A percentile compares a stretch with the other conserved stretches of the same genome.
Conservation (phyloP, 805 yeast species). For the Yamadazyma kitorensis region DNA sequence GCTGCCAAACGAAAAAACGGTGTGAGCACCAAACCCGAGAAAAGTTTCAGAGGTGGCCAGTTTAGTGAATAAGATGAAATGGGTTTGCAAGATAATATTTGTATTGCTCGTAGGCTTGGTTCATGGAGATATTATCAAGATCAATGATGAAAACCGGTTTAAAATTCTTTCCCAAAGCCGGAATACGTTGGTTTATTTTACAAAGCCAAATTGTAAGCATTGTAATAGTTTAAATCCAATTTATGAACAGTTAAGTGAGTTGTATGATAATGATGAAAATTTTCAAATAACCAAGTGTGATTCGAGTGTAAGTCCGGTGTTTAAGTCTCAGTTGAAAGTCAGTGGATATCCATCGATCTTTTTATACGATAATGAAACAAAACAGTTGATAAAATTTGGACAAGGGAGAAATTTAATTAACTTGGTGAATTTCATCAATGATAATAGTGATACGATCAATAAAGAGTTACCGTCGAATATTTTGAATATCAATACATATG, state of each 20-base stretch:
- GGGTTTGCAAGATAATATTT: no score
- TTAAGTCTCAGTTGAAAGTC: constrained; percentile 39
- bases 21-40: no score
- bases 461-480: constrained; percentile 20
- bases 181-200: constrained; percentile 47
- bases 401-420: constrained; percentile 16
- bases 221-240: constrained; percentile 32
- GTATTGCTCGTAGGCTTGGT: no score
- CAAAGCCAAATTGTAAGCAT: constrained; percentile 35
- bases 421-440: constrained; percentile 21
- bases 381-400: constrained; percentile 34
- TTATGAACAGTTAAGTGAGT: constrained; percentile 37
- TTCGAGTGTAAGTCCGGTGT: constrained; percentile 23
- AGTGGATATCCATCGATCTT: constrained; percentile 49
- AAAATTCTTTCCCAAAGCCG: constrained; percentile 18
- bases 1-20: no score
- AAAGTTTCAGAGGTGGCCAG: no score
- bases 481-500: constrained; percentile 1
- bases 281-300: constrained; percentile 34
- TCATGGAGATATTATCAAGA: constrained; percentile 6
- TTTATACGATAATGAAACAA: constrained; percentile 42
- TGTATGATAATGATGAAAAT: constrained; percentile 36
- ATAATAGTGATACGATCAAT: constrained; percentile 16
- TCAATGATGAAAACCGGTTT: constrained; percentile 13
- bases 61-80: no score